phyloP scores from a whole-genome alignment of 1,139 yeast genomes.

The Geotrichum bryndzae region DNA sequence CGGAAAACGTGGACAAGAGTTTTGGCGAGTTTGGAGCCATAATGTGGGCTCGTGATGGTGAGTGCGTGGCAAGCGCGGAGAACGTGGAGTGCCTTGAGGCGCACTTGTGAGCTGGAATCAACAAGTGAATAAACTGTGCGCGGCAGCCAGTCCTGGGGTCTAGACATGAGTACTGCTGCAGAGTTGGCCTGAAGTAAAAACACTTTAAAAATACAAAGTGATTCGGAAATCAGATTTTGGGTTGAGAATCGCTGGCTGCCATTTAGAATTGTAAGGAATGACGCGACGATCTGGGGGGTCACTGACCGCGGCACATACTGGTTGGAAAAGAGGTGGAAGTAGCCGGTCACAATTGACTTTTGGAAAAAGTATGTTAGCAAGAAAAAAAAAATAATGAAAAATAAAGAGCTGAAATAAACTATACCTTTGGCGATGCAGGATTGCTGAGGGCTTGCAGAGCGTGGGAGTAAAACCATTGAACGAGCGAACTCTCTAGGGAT shows the following conservation, averaged over 20 bases:
- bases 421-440: slow-evolving; percentile 19
- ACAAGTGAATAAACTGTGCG: slow-evolving; percentile 21
- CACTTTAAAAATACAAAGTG: slow-evolving; percentile 15
- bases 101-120: slow-evolving; percentile 21
- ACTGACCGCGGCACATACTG: slow-evolving; percentile 25
- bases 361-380: neutral
- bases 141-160: slow-evolving; percentile 26
- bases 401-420: neutral
- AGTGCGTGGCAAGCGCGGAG: slow-evolving; percentile 23
- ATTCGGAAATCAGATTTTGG: slow-evolving; percentile 25
- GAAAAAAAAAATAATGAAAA: neutral
- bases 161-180: slow-evolving; percentile 21
- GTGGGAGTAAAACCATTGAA: slow-evolving; percentile 24
- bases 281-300: slow-evolving; percentile 21
- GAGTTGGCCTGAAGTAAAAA: slow-evolving; percentile 11
- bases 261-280: slow-evolving; percentile 21
- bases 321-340: slow-evolving; percentile 27
- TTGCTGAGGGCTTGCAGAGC: slow-evolving; percentile 24
- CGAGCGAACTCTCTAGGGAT: slow-evolving; percentile 21
- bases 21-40: slow-evolving; percentile 12
- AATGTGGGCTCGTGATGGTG: slow-evolving; percentile 18
- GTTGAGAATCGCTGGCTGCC: slow-evolving; percentile 25
- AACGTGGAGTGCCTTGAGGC: slow-evolving; percentile 23
- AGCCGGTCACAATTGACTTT: slow-evolving; percentile 26
- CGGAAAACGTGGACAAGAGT: slow-evolving; percentile 18